Base-by-base conservation (phyloP, 176 grass and related monocot genomes). In the Alopecurus myosuroides region DNA sequence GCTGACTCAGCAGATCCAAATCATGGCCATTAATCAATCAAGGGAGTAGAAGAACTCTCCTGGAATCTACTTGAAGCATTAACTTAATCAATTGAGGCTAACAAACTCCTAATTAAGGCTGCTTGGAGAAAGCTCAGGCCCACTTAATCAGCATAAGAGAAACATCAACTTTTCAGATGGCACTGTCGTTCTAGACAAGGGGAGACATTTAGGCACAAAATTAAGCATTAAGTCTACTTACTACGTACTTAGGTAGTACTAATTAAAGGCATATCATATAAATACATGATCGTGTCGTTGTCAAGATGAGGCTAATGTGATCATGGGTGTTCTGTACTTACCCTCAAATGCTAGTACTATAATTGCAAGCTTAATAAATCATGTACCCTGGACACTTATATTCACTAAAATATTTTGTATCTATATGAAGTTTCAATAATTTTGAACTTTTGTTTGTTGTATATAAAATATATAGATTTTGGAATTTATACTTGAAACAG, bases 161-260 rank as follows among this genome's bases (percentile, higher is more conserved):
- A 64, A 80, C 76, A 84, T 90, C 68, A 84, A 50, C 75, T 87
- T 87, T 87, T 84, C 85, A 83, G 37, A 74, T 90, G 89, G 85
- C 84, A 60, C 76, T 84, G 37, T 87, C 89, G 18, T 79, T 55
- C 89, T 49, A 74, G 74, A 90, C 84, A 67, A 67, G 45, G 74
- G 65, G 64, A 79, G 79, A 83, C 80, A 84, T 87, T 80, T 80
- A 30, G 14, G 85, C 80, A 90, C 30, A 49, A 84, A 80, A 74
- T 80, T 80, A 37, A 9, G 40, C 81, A 46, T 33, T 66, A 40
- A 57, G 46, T 48, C 23, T 65, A 49, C n/a, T 42, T 46, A 48
- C 41, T 9, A 29, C 15, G 40, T 83, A 48, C 42, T 51, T 76
- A 19, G 69, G 9, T 53, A 60, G 19, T 10, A 82, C 58, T 60